Base-by-base conservation (phyloP, 257 asterid genomes). In the Galeopsis tetrahit region DNA sequence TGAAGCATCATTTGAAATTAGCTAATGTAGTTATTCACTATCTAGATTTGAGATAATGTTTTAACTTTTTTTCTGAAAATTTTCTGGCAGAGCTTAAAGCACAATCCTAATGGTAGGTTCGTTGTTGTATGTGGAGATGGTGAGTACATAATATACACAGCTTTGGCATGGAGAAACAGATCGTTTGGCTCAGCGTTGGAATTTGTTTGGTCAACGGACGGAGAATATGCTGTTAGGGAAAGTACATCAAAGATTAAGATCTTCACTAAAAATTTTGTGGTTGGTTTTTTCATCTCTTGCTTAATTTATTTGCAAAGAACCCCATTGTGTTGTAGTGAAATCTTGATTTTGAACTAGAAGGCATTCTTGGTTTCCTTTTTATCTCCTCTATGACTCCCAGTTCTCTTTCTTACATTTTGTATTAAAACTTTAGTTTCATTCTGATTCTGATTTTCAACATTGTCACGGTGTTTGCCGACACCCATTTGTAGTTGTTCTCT, bases 111-210 rank as follows among this genome's bases (percentile, higher is more conserved):
- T 83, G 98, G 99, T 68, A 84, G 98, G 86, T 92, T 95, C 63
- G 98, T 95, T 44, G 96, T 92, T 76, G 99, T 90, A 40, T 92
- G 99, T 57, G 99, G 99, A 66, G 99, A 95, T 76, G 97, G 98
- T 3, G 99, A 95, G 80, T 90, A 89, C 79, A 84, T 92, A 61
- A 95, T 92, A 69, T 95, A 92, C 82, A 95, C 99, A 21, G 98
- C 99, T 64, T 78, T 95, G 86, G 98, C 98, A 11, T 93, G 98
- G 98, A 89, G 98, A 84, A 93, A 93, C 82, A 85, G 92, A 82
- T 95, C 98, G 60, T 95, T 89, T 79, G 99, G 98, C 68, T 82
- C 96, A 0, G 97, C 98, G 14, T 80, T 95, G 90, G 99, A 95
- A 68, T 77, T 95, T 73, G 99, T 92, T 61, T 95, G 99, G 99